Evolutionary conservation across 1,139 yeast species (phyloP), one percentile per base, ranked within the genome.

Genomic region (Scheffersomyces quercinus): DNA sequence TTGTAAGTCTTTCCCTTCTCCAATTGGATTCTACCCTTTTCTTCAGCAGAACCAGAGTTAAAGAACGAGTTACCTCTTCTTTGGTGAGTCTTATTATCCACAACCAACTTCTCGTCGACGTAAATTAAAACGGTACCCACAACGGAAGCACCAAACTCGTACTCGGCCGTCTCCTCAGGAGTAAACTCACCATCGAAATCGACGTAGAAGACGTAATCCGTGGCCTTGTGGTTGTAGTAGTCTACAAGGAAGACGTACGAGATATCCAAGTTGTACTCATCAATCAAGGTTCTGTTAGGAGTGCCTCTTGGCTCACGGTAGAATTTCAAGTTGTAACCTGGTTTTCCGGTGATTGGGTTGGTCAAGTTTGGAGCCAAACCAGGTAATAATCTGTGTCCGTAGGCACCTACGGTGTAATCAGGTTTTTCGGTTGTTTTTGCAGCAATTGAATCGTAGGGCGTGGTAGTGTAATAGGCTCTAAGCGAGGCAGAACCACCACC

Each of bases 241-340:
- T 82, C 64, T 48, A 80, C 81, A 1, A 87, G 85, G 53, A 82
- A 88, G 8, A 82, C 65, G 1, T 85, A 84, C 60, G 81, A 82
- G 28, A 83, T 75, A 60, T 82, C 88, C 84, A 85, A 82, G 60
- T 77, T 80, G 52, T 87, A 67, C 6, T 88, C 87, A 7, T 83
- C 86, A 39, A 81, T 69, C 12, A 86, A 86, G 0, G 85, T 85
- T 11, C 35, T 9, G 11, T 31, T 13, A 10, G 35, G 35, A 31
- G 35, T 14, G 41, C 80, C 67, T 3, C 77, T 73, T n/a, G 88
- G 88, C 3, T 86, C 88, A 33, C 83, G 67, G 36, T 77, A 72
- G 37, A 82, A 64, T 46, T 68, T 73, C 50, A 74, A 77, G 54
- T 83, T 87, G 47, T 66, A 64, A 3, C 85, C 88, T 14, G 35